Base-by-base conservation (phyloP, 805 yeast genomes). In the Kuraishia piskuri region DNA sequence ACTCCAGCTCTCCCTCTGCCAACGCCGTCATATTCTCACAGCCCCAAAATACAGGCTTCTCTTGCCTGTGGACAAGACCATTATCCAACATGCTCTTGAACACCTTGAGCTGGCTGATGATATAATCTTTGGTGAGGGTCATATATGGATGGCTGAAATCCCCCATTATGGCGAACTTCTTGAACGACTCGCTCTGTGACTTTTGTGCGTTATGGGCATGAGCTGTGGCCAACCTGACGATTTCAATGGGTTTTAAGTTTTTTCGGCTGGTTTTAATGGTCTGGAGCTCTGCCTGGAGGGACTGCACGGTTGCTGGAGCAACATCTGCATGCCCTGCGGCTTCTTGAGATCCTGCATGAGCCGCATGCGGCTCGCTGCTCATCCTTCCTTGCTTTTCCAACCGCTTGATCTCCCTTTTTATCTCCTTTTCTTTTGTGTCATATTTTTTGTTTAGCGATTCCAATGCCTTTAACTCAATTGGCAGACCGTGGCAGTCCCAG, bases 401-500 rank as follows among this genome's bases (percentile, higher is more conserved):
- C 56, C 57, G 23, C 49, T 64, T 66, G 50, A 63, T 49, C 46
- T 59, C 49, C 49, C 60, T 65, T 58, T 62, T 63, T 46, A 64
- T 49, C 50, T 59, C 50, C 58, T 70, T 70, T 57, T 64, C 66
- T 50, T 58, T 52, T 50, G 60, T 60, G 12, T 58, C 62, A 50
- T 64, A 52, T 53, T 59, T 56, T 62, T 67, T 62, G 59, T 72
- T 49, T 68, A 68, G 56, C 69, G 77, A 59, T 67, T 78, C 66
- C 22, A 89, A 67, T 0, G 96, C 96, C 61, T 90, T 91, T 64
- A 89, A 74, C 67, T 94, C 99, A 57, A 94, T 94, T 1, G 99
- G 99, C 44, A 94, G 72, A 0, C 99, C 99, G 70, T 94, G 99
- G 64, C 99, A 94, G 66, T 94, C 99, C 98, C 99, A 94, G 0